A percentile compares a stretch with the other conserved stretches of the same genome.
phyloP scores from a whole-genome alignment of 116 monocot genomes.

The Thalassia testudinum region DNA sequence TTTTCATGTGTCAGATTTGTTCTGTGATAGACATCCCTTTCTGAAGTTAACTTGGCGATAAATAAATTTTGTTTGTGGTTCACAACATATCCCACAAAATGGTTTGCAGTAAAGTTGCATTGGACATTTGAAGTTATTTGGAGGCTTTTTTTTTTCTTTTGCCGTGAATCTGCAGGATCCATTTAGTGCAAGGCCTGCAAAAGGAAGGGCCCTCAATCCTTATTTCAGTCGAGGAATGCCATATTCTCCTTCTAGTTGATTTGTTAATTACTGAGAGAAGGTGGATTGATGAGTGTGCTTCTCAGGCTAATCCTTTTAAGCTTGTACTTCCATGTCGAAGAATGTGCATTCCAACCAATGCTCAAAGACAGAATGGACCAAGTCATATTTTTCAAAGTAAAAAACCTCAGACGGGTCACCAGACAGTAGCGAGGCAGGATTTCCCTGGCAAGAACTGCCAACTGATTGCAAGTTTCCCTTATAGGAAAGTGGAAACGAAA shows the following conservation, averaged over 20 bases:
- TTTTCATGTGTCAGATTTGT: no score
- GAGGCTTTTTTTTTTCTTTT: no score
- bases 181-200: slow-evolving; percentile 28
- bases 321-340: slow-evolving; percentile 24
- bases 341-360: slow-evolving; percentile 9
- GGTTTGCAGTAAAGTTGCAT: no score
- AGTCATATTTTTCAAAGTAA: slow-evolving; percentile 31
- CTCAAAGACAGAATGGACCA: slow-evolving; percentile 21
- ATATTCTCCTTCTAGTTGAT: slow-evolving; percentile 39
- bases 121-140: no score
- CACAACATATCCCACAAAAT: no score
- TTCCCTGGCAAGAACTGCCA: not conserved
- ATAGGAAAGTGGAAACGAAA: slow-evolving; percentile 4
- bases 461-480: not conserved
- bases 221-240: slow-evolving; percentile 27
- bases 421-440: slow-evolving; percentile 4
- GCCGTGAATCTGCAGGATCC: slow-evolving; percentile 21
- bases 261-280: slow-evolving; percentile 55
- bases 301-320: slow-evolving; percentile 37
- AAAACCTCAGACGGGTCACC: slow-evolving; percentile 4
- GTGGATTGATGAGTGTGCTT: slow-evolving; percentile 53
- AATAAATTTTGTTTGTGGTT: no score
- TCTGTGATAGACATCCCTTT: no score
- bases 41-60: no score
- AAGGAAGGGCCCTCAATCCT: slow-evolving; percentile 30